Evolutionary conservation across 768 basidiomycete genomes (phyloP), one percentile per base, ranked within the genome.

Genomic region (Lactarius evosmus): DNA sequence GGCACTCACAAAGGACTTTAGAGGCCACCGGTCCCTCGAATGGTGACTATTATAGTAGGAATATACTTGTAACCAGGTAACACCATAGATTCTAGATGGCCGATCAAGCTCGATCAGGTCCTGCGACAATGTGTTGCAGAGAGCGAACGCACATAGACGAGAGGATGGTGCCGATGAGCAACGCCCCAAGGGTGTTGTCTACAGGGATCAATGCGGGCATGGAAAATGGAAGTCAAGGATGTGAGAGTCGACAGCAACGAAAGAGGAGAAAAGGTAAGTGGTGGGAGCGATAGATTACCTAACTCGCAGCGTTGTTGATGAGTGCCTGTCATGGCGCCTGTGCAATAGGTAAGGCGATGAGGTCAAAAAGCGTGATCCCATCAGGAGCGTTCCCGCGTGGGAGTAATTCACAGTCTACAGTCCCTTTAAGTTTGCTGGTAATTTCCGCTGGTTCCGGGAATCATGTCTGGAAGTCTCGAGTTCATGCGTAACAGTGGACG

Each of bases 11-110:
- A 58, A 36, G 22, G 7, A 17, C 46, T 49, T 58, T 12, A 49
- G 16, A 27, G 46, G 46, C 33, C 44, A 50, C 8, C 32, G 22
- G n/a, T 50, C 44, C 46, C 25, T 49, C 36, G 41, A 34, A 16
- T 22, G 19, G 17, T 49, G 58, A 19, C 3, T 34, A 11, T 6
- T 49, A 27, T 50, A 58, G 17, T 58, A 58, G 22, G 58, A 58
- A 50, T 58, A 58, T 1, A 58, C 58, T 29, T 58, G 58, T 14
- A 36, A 58, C 46, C 30, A 58, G 4, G 58, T 58, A 16, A 58
- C 16, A 12, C 58, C 58, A 36, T 58, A 58, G 33, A 58, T n/a
- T 1, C 58, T 58, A 27, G 2, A 19, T 17, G 25, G 9, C 1
- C 19, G 6, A 32, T 49, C 32, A 17, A 17, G 22, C 25, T 27